phyloP scores from a whole-genome alignment of 2,329 filamentous ascomycete species.

The Hymenoscyphus salicellus region DNA sequence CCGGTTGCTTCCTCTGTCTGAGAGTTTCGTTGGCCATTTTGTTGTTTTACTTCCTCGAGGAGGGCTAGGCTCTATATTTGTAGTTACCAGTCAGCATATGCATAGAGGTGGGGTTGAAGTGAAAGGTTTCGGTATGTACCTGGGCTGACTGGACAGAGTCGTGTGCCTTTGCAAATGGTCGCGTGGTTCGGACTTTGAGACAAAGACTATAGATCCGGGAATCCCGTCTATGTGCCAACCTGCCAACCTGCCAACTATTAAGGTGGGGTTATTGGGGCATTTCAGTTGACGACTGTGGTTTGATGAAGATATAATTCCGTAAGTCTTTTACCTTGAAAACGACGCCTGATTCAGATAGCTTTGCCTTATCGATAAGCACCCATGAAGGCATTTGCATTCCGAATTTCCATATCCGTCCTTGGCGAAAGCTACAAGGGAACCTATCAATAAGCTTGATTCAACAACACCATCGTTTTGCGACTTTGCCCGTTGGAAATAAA shows the following conservation, averaged over 20 bases:
- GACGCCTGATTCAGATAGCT: neutral
- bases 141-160: constrained; percentile 14
- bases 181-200: constrained; percentile 9
- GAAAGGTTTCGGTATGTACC: neutral
- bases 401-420: neutral
- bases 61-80: neutral
- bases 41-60: neutral
- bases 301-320: neutral
- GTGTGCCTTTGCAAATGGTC: constrained; percentile 20
- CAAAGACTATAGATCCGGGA: too few relatives aligned
- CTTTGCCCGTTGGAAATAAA: neutral
- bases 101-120: neutral
- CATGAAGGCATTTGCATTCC: neutral
- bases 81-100: neutral
- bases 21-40: constrained; percentile 28
- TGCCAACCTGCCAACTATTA: too few relatives aligned
- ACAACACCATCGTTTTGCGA: constrained; percentile 14
- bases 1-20: constrained; percentile 27
- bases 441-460: constrained; percentile 18
- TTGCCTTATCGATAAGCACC: constrained; percentile 4
- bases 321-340: neutral
- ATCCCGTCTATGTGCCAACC: too few relatives aligned
- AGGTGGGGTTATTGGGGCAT: too few relatives aligned
- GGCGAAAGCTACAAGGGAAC: neutral
- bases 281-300: neutral